Evolutionary conservation across 192 early-diverging fungal species (phyloP).

Genomic region (Mortierella antarctica): DNA sequence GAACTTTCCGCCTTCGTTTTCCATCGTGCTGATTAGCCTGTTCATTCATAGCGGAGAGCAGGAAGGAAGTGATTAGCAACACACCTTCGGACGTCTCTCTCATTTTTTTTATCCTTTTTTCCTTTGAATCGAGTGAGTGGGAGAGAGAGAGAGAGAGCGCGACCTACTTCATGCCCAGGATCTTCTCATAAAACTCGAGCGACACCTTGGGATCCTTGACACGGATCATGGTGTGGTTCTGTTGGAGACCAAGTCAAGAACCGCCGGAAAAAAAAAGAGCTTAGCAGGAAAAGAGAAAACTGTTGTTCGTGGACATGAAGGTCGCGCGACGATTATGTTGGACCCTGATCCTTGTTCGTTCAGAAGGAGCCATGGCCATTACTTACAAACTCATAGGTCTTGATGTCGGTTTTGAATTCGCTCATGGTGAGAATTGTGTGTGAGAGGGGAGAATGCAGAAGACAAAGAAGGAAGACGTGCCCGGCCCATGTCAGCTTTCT

Average conservation of each 20-base stretch:
- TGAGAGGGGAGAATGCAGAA: background rate
- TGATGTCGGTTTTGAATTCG: constrained; percentile 46
- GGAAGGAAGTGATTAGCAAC: background rate
- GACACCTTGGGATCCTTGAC: constrained; percentile 85
- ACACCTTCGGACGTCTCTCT: background rate
- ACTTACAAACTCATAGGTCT: constrained; percentile 51
- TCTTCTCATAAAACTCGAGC: constrained; percentile 77
- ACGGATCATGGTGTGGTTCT: constrained; percentile 91
- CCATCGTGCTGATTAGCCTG: constrained; percentile 61
- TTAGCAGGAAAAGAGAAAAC: background rate
- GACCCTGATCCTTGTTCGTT: too few species aligned
- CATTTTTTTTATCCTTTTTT: background rate
- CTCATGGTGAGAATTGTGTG: constrained; percentile 23
- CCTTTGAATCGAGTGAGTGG: background rate
- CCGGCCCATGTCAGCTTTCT: too few species aligned
- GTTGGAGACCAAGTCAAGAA: background rate
- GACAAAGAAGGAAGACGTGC: background rate
- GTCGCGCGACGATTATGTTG: too few species aligned
- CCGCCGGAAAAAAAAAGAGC: background rate
- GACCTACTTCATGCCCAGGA: constrained; percentile 84
- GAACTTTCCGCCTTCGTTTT: constrained; percentile 61
- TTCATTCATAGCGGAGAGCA: background rate
- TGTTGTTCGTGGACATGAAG: background rate
- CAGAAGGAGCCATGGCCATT: background rate
- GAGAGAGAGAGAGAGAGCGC: too few species aligned